phyloP scores from a whole-genome alignment of 2,329 filamentous ascomycete genomes.

The Cordyceps fumosorosea region DNA sequence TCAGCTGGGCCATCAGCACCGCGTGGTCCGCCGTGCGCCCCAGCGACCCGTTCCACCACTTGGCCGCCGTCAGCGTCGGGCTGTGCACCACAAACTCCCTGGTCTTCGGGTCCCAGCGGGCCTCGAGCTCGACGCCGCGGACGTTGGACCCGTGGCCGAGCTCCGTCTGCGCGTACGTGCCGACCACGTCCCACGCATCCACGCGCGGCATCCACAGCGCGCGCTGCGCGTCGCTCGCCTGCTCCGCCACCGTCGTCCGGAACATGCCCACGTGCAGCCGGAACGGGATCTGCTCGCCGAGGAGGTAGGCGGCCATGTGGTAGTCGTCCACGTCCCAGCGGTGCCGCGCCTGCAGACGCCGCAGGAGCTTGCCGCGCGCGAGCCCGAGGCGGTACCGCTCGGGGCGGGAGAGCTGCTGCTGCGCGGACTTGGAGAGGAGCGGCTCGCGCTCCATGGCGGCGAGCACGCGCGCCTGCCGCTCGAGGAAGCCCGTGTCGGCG shows the following conservation, averaged over 20 bases:
- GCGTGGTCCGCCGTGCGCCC: conserved; percentile 71
- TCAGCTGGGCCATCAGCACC: conserved; percentile 71
- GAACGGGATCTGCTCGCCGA: conserved; percentile 69
- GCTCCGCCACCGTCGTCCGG: conserved; percentile 56
- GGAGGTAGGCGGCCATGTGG: conserved; percentile 57
- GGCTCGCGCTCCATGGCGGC: conserved; percentile 59
- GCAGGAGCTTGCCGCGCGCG: conserved; percentile 62
- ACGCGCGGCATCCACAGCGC: conserved; percentile 65
- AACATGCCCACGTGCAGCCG: conserved; percentile 54
- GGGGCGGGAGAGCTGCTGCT: conserved; percentile 65
- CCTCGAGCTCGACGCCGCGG: conserved; percentile 63
- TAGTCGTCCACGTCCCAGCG: conserved; percentile 64
- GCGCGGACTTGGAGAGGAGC: conserved; percentile 72
- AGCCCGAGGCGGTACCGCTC: conserved; percentile 65
- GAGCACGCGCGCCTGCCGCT: conserved; percentile 54
- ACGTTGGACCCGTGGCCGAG: conserved; percentile 75
- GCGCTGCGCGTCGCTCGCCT: conserved; percentile 67
- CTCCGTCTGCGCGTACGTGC: conserved; percentile 77
- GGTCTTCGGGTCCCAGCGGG: conserved; percentile 66
- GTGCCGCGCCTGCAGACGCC: conserved; percentile 58
- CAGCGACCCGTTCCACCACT: conserved; percentile 81
- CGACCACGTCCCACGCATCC: conserved; percentile 63
- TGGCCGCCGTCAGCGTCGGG: conserved; percentile 66
- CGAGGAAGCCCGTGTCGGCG: conserved; percentile 52
- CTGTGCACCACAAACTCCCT: conserved; percentile 72